Conservation (phyloP, 129 eudicot genomes). For the Artemisia tridentata region DNA sequence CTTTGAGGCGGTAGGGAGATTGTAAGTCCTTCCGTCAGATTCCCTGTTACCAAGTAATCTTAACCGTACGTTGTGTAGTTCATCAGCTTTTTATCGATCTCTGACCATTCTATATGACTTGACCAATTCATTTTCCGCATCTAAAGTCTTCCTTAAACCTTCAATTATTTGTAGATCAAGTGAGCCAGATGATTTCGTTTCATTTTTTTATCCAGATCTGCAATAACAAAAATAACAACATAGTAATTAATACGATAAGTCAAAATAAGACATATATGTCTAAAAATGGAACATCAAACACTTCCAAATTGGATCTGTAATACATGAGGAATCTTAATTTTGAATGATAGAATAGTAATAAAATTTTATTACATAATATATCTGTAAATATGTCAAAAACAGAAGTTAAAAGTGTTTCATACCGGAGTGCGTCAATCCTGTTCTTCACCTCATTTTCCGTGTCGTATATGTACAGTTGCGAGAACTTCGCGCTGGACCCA, state of each 20-base stretch:
- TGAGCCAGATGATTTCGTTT: no score
- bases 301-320: no score
- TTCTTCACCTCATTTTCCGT: background rate
- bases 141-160: background rate
- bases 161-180: no score
- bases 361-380: no score
- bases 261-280: no score
- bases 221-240: no score
- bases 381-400: no score
- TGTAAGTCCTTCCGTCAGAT: background rate
- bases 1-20: background rate
- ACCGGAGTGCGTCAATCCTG: background rate
- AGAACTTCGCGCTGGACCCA: background rate
- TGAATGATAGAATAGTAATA: no score
- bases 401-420: background rate
- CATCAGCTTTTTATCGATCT: background rate
- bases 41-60: background rate
- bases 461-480: background rate
- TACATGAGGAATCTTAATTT: no score
- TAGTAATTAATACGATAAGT: no score
- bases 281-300: no score
- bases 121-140: background rate
- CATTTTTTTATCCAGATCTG: no score
- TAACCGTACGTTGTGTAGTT: background rate
- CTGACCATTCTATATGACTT: background rate